Base-by-base conservation (phyloP, 768 basidiomycete species). In the Suillus americanus region DNA sequence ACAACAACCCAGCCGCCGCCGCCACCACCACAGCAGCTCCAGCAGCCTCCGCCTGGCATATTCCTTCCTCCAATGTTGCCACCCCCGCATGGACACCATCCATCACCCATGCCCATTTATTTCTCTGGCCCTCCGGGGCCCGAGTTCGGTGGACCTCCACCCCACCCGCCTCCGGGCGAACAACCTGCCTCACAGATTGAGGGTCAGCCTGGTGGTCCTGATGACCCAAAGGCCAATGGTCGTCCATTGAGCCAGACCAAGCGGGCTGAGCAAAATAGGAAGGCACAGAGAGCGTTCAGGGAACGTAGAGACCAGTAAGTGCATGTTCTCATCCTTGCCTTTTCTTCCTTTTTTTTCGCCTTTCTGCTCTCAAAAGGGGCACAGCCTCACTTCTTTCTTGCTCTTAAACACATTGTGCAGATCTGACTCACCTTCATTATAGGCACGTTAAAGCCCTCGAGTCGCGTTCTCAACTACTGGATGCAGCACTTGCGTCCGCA, bases 201-300 rank as follows among this genome's bases (percentile, higher is more conserved):
- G 41, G 76, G 68, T 41, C 73, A 70, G 40, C 20, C 18, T 28
- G 61, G 61, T 13, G 64, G 73, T 20, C 69, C 70, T 33, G 40
- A 10, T 1, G 57, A 37, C 38, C 40, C 48, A 18, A 66, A 65
- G 61, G 63, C 0, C 3, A 75, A 78, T 23, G 83, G 83, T 30
- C 81, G 92, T 55, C 78, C 86, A 13, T 81, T 95, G 59, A 92
- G 89, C 75, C 86, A 83, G 72, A 91, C 88, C 73, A 95, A 95
- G 73, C 86, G 95, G 12, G 95, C 95, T 50, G 95, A 96, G 71
- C 95, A 97, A 80, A 97, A 97, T 75, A 84, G 95, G 69, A 95
- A 95, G 76, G 95, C 95, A 0, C 95, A 97, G 78, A 84, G 94
- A 48, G 94, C 94, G 2, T 97, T 96, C 76, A 81, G 95, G 65